A percentile compares a stretch with the other conserved stretches of the same genome.
phyloP scores from a whole-genome alignment of 2,329 filamentous ascomycete genomes.

The Cercospora beticola region DNA sequence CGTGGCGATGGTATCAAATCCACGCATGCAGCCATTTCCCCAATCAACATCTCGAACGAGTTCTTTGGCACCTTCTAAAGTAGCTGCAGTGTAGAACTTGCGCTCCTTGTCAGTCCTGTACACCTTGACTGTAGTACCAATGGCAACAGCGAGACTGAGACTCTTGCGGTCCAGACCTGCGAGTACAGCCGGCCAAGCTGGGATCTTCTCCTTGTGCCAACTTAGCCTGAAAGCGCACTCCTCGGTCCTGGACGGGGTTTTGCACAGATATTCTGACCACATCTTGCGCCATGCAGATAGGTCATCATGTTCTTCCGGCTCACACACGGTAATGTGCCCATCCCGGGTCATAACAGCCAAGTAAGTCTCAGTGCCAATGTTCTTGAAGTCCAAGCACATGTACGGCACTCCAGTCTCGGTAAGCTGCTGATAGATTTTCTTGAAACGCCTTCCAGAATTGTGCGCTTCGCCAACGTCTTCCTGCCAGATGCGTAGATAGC shows the following conservation, averaged over 20 bases:
- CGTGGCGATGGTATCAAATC: constrained; percentile 86
- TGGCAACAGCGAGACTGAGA: constrained; percentile 78
- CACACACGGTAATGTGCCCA: constrained; percentile 75
- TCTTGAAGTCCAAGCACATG: constrained; percentile 81
- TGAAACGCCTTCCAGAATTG: constrained; percentile 75
- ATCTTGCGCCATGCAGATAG: constrained; percentile 72
- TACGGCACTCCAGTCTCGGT: constrained; percentile 69
- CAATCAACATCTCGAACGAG: constrained; percentile 82
- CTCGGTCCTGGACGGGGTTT: constrained; percentile 71
- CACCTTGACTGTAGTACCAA: constrained; percentile 78
- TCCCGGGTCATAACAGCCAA: constrained; percentile 82
- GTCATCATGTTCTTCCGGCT: constrained; percentile 81
- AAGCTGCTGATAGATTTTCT: constrained; percentile 60
- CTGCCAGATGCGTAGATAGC: constrained; percentile 87
- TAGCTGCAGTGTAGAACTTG: constrained; percentile 81
- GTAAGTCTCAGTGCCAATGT: constrained; percentile 79
- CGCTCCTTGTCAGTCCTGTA: constrained; percentile 75
- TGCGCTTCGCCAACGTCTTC: constrained; percentile 81
- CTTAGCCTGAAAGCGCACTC: constrained; percentile 83
- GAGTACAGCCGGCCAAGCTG: constrained; percentile 72
- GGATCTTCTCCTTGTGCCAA: constrained; percentile 84
- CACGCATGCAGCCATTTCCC: constrained; percentile 87
- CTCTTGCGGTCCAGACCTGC: constrained; percentile 80
- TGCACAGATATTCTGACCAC: constrained; percentile 73
- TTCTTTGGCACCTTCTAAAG: constrained; percentile 69